These are phyloP conservation scores for Knufia fluminis DNA, from an alignment of 2,329 filamentous ascomycete genomes.

Conservation along the genomic window DNA sequence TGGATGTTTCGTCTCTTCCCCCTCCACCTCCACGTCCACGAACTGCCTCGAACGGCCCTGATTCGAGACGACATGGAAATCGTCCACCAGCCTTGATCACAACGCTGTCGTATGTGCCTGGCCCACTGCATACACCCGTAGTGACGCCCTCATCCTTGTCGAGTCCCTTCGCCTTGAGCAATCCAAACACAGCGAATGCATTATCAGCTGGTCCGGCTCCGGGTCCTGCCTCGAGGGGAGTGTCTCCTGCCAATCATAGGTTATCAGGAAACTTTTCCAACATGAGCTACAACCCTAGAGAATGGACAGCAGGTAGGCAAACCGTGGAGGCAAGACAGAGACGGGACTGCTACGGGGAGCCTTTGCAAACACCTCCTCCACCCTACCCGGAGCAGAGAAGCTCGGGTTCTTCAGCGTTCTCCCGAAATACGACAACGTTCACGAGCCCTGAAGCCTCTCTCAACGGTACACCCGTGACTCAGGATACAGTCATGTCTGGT, in stretches of 20 bases:
- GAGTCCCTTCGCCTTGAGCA: conserved; percentile 7
- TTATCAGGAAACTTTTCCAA: conserved; percentile 30
- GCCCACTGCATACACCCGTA: conserved; percentile 14
- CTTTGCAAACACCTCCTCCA: conserved; percentile 7
- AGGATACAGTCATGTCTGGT: conserved; percentile 1
- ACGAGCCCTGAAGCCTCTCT: conserved; percentile 3
- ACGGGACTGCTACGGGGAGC: conserved; percentile 8
- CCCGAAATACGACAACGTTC: neutral
- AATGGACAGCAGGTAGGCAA: conserved; percentile 35
- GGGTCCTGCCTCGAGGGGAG: conserved; percentile 28
- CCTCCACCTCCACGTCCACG: conserved; percentile 21
- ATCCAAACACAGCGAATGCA: conserved; percentile 6
- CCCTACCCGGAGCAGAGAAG: conserved; percentile 6
- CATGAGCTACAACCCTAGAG: conserved; percentile 40
- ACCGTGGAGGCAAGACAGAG: conserved; percentile 7
- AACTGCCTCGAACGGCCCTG: conserved; percentile 21
- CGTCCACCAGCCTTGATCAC: conserved; percentile 31
- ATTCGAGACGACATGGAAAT: conserved; percentile 23
- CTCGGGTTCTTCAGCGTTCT: conserved; percentile 7
- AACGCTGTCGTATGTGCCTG: conserved; percentile 29
- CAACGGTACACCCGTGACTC: conserved; percentile 5
- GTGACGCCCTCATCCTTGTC: conserved; percentile 10
- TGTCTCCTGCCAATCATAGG: conserved; percentile 30
- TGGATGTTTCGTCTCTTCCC: conserved; percentile 9
- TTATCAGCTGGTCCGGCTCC: conserved; percentile 29